Base-by-base conservation (phyloP, 1,284 basidiomycete genomes). In the Cutaneotrichosporon mucoides region DNA sequence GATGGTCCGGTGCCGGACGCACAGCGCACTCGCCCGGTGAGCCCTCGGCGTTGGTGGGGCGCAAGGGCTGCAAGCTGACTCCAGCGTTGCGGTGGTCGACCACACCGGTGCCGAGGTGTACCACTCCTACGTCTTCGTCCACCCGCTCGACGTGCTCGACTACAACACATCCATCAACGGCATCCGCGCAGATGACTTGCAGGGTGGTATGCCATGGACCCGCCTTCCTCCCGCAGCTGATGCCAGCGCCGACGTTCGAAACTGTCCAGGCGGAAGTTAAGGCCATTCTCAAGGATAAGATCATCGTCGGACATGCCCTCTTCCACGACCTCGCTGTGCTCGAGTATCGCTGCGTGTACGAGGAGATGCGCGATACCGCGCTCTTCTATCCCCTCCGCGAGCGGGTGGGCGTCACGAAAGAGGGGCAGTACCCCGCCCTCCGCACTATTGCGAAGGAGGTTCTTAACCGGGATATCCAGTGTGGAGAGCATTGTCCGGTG, bases 271-370 rank as follows among this genome's bases (percentile, higher is more conserved):
- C 85, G 59, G 75, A 82, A 50, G 91, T 97, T 1, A 84, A 89
- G 0, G 84, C 84, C 9, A 67, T 97, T 5, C 75, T 96, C 35
- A 84, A 88, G 62, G 90, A 86, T 62, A 84, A 88, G 56, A 86
- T 96, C 55, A 74, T 99, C n/a, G 83, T 99, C 4, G 96, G 95
- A 0, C 95, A 98, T 73, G 92, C 95, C 0, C 81, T 98, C 3
- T 84, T 88, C 69, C 93, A 98, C 67, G 95, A 98, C 78, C 80
- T 97, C 13, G 87, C 88, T 73, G 90, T 77, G 12, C 69, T 84
- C 24, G 66, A 80, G 13, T 75, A 83, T 47, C 76, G 78, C 24
- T 81, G 82, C 64, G 79, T 81, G 0, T 76, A 79, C 50, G 72
- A 77, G 53, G 66, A 78, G 47, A 75, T 80, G 24, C 74, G 82